Evolutionary conservation across 1,284 basidiomycete species (phyloP).

Genomic region (Ganoderma meredithae): DNA sequence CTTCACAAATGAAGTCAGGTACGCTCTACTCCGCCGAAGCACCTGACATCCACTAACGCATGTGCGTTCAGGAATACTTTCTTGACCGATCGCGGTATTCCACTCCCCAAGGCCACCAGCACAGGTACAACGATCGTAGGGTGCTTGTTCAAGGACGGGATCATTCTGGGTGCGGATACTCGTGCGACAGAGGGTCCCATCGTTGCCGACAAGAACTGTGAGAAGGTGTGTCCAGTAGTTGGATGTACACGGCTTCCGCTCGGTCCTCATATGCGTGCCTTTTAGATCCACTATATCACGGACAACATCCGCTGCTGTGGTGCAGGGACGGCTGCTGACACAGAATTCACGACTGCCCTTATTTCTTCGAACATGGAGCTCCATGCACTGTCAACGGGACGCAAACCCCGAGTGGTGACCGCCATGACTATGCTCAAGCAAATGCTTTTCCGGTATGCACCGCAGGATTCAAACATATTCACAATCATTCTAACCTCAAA

Average conservation of each 20-base stretch:
- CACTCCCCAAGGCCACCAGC: constrained; percentile 85
- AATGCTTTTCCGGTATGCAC: constrained; percentile 75
- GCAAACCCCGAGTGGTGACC: constrained; percentile 91
- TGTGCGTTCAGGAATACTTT: constrained; percentile 74
- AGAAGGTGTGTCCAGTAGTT: constrained; percentile 76
- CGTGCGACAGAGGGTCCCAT: constrained; percentile 95
- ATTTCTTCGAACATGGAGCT: constrained; percentile 95
- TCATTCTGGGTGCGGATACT: constrained; percentile 97
- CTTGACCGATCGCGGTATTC: constrained; percentile 72
- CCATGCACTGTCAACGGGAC: constrained; percentile 84
- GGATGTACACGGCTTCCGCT: neutral
- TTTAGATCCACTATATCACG: constrained; percentile 95
- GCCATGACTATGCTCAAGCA: constrained; percentile 99
- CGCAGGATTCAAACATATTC: constrained; percentile 22
- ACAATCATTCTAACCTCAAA: neutral
- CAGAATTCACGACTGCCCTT: constrained; percentile 93
- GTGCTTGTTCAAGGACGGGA: constrained; percentile 91
- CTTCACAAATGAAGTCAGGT: constrained; percentile 47
- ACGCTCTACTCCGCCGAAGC: constrained; percentile 6
- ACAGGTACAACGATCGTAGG: constrained; percentile 99
- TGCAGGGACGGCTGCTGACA: constrained; percentile 98
- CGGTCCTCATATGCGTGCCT: neutral
- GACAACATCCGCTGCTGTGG: constrained; percentile 97
- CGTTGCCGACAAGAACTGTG: constrained; percentile 99
- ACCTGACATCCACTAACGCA: neutral